Base-by-base conservation (phyloP, 768 basidiomycete genomes). In the Leccinum sublutescens region DNA sequence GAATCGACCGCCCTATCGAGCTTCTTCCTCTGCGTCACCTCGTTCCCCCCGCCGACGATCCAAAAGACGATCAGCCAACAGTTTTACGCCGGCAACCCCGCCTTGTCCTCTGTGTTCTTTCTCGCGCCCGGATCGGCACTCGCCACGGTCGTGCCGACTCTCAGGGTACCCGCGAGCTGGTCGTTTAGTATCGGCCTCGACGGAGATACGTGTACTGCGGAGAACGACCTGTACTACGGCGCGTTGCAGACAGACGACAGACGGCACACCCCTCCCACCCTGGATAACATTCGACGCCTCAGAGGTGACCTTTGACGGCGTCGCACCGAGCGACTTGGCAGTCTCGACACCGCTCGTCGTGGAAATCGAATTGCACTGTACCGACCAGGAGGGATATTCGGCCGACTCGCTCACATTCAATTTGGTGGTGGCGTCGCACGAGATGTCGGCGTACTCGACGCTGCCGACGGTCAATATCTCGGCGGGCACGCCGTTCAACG, bases 141-240 rank as follows among this genome's bases (percentile, higher is more conserved):
- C 31, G 66, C 70, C 29, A 78, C 77, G 15, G 65, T 72, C 50
- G 77, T 74, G 52, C 86, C 87, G 56, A 77, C 80, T 52, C 69
- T 97, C 56, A 79, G 93, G 53, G 83, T 96, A 10, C 93, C 93
- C 1, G 83, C 83, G 7, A 73, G 77, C 49, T 96, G 94, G 93
- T 91, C 91, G 1, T 98, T 96, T 76, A 93, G 91, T 66, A 82
- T 98, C 58, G 95, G 95, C 14, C 84, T 97, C 65, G 75, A 85
- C 53, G 77, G 82, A 59, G 76, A 81, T 36, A 94, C 90, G 2
- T 88, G 86, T 71, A 59, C 68, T 2, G 76, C 81, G 31, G 58
- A 72, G 50, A 74, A 80, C 34, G 75, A 74, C 27, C 64, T 91
- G 40, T 88, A 69, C 68, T 94, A 95, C 67, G 78, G 80, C 10